Conservation (phyloP, 768 basidiomycete genomes). For the Hypsizygus marmoreus region DNA sequence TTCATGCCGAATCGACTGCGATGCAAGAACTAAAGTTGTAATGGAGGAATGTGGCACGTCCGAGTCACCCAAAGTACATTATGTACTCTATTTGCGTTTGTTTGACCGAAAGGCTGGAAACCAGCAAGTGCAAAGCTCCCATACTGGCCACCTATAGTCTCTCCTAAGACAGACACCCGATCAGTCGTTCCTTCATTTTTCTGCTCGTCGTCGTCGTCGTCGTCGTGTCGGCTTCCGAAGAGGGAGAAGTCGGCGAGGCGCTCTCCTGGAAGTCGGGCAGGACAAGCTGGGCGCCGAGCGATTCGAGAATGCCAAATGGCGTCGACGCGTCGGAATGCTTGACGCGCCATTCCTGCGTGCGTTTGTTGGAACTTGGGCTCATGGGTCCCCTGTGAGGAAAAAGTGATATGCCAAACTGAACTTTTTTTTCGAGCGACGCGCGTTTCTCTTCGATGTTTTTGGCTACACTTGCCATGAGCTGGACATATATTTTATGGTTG, state of each 20-base stretch:
- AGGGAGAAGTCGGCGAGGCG: constrained; percentile 64
- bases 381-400: too few relatives aligned
- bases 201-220: constrained; percentile 34
- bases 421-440: constrained; percentile 55
- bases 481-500: too few relatives aligned
- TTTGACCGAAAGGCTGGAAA: too few relatives aligned
- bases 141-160: constrained; percentile 19
- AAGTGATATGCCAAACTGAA: constrained; percentile 62
- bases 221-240: constrained; percentile 76
- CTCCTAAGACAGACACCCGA: too few relatives aligned
- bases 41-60: too few relatives aligned
- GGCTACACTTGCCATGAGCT: constrained; percentile 75
- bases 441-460: constrained; percentile 77
- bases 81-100: too few relatives aligned
- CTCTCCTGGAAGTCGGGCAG: constrained; percentile 77
- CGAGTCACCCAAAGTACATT: too few relatives aligned
- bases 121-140: too few relatives aligned
- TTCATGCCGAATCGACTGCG: too few relatives aligned
- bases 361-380: too few relatives aligned
- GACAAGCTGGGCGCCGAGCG: constrained; percentile 70
- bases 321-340: constrained; percentile 67
- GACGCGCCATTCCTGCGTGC: constrained; percentile 76
- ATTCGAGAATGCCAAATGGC: constrained; percentile 69
- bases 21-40: too few relatives aligned
- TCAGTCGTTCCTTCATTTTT: constrained; percentile 20